These are phyloP conservation scores for Phycomyces blakesleeanus DNA, from an alignment of 192 early-diverging fungal genomes.

Conservation along the genomic window DNA sequence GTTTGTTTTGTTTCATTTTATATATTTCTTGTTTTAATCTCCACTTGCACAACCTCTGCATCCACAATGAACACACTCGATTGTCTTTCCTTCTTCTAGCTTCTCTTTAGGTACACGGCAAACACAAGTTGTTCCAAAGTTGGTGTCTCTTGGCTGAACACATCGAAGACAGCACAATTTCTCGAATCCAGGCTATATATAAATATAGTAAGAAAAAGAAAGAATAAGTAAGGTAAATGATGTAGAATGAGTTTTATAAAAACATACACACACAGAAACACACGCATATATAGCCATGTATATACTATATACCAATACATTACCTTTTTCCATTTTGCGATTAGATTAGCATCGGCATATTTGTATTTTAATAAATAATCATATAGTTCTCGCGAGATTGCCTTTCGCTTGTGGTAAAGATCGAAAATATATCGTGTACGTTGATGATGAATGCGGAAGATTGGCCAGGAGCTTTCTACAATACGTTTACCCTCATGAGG, in stretches of 20 bases:
- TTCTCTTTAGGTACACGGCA: constrained; percentile 93
- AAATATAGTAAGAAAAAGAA: no score
- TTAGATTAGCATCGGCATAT: constrained; percentile 88
- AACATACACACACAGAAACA: neutral
- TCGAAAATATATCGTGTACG: constrained; percentile 96
- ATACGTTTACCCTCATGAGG: constrained; percentile 90
- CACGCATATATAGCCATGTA: no score
- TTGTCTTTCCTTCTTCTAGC: constrained; percentile 82
- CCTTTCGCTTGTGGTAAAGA: constrained; percentile 91
- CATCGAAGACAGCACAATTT: constrained; percentile 96
- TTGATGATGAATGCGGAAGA: constrained; percentile 96
- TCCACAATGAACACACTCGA: constrained; percentile 95
- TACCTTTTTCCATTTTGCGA: constrained; percentile 99
- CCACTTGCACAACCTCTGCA: constrained; percentile 76
- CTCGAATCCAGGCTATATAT: constrained; percentile 81
- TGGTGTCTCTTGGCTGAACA: constrained; percentile 96
- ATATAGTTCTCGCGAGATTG: constrained; percentile 89
- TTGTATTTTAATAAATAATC: constrained; percentile 89
- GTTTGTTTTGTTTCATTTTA: no score
- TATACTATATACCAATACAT: neutral
- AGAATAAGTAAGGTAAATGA: constrained; percentile 1
- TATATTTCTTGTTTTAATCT: constrained; percentile 29
- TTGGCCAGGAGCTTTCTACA: constrained; percentile 88
- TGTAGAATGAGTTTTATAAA: no score
- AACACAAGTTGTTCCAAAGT: constrained; percentile 95